Evolutionary conservation across 2,329 filamentous ascomycete species (phyloP), one percentile per base, ranked within the genome.

Genomic region (Alternaria gansuensis): DNA sequence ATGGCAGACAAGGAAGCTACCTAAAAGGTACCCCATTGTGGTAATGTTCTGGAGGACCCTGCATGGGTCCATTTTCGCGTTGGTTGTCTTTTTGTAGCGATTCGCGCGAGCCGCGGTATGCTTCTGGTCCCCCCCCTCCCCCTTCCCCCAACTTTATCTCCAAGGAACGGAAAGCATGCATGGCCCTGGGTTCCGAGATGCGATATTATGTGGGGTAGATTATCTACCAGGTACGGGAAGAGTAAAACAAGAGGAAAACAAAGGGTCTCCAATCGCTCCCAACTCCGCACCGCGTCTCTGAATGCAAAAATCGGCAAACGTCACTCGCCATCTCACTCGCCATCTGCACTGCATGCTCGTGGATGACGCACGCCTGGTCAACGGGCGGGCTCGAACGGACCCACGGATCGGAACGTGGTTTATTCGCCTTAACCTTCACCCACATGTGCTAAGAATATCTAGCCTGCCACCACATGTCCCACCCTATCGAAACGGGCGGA

Each of bases 351-450:
- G 33, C 29, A 34, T 48, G 31, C 44, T 48, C 21, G 31, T 31
- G 41, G 55, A 51, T 53, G 41, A 57, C 41, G 55, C 45, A 29
- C 33, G 40, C 54, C 48, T 48, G 31, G 40, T 57, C 48, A 21
- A 50, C 33, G 54, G 40, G 40, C 33, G 48, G 26, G 48, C 52
- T 53, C n/a, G 33, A 23, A 36, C 48, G 54, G 48, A 52, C 45
- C 39, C 41, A 57, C 55, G 50, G 55, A 48, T 53, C 55, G 55
- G 55, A 57, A 57, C 55, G 55, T 48, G 31, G 13, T 48, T 48
- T 48, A 26, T 34, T 48, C 44, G 44, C 44, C 44, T 48, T 14
- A 34, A 48, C 44, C 24, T 24, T 21, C 31, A 36, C 21, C 31
- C 31, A 34, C 33, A 17, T 13, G 3, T 21, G 11, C 51, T 33